Evolutionary conservation across 179 eudicot genomes (phyloP), one percentile per base, ranked within the genome.

Genomic region (Gypsophila paniculata): DNA sequence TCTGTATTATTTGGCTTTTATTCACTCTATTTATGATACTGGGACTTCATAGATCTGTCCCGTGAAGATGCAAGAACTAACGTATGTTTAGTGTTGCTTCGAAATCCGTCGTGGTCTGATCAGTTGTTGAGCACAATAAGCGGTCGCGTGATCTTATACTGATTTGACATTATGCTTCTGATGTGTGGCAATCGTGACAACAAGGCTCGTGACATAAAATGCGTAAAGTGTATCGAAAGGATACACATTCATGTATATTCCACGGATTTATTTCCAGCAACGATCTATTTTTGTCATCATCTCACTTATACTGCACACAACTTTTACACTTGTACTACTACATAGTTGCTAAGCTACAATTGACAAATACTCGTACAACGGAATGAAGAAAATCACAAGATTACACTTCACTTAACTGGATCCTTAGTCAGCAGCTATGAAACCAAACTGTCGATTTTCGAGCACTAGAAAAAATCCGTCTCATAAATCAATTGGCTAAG

Each of bases 181-280:
- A 42, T 42, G 11, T 6, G 46, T 42, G 46, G 46, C 11, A 42
- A 42, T 42, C 6, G 17, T 46, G 9, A 46, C 17, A 46, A 13
- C 52, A 46, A 11, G 52, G 52, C 17, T 46, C 52, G 52, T 46
- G 44, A 8, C 44, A 39, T 1, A 9, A 51, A 10, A 5, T 51
- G 26, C 19, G 7, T 10, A 55, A 55, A 55, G 22, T 17, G 15
- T 0, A 61, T 2, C 32, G 3, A 59, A 59, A 59, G 62, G 38
- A 61, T 5, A 29, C 65, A 13, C 65, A 2, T 29, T 61, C 6
- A n/a, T 34, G 17, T 3, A 17, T 11, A 32, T 57, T 53, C 22
- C 46, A 54, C 61, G 67, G 12, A 46, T 71, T 54, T 55, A 52
- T 71, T 76, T 64, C 19, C 15, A 52, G 74, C 66, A 70, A 70